These are phyloP conservation scores for Rhizopogon vesiculosus DNA, from an alignment of 768 basidiomycete species.

Conservation along the genomic window DNA sequence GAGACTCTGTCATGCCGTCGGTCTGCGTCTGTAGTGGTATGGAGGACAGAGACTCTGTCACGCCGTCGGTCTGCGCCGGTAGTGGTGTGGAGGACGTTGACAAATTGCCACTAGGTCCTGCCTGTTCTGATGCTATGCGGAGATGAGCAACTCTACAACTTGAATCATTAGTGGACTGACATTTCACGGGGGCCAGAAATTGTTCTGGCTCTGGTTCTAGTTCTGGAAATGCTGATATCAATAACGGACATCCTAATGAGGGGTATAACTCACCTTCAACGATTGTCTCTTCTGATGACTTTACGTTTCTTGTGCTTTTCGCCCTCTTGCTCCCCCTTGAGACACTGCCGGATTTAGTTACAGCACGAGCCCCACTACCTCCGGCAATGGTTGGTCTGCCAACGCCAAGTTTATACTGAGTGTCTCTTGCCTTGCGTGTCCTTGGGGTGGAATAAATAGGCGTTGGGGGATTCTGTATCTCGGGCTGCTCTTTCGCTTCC, in stretches of 20 bases:
- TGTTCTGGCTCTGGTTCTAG: slow-evolving; percentile 15
- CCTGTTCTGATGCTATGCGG: background rate
- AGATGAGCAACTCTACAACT: background rate
- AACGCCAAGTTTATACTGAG: slow-evolving; percentile 65
- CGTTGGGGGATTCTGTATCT: slow-evolving; percentile 9
- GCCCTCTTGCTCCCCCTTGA: slow-evolving; percentile 41
- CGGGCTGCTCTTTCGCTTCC: slow-evolving; percentile 16
- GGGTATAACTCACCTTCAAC: slow-evolving; percentile 36
- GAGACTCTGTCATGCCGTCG: background rate
- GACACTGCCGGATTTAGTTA: slow-evolving; percentile 56
- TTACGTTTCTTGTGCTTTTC: slow-evolving; percentile 45
- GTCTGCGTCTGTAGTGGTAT: background rate
- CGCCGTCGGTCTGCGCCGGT: background rate
- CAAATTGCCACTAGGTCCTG: background rate
- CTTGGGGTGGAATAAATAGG: slow-evolving; percentile 33
- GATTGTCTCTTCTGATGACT: slow-evolving; percentile 53
- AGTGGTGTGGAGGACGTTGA: background rate
- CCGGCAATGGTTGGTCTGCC: slow-evolving; percentile 65
- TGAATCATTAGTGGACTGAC: background rate
- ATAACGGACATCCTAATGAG: background rate
- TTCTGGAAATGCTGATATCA: slow-evolving; percentile 18
- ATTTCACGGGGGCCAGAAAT: too few relatives aligned
- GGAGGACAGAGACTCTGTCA: background rate
- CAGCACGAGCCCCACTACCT: slow-evolving; percentile 58
- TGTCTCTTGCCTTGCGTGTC: slow-evolving; percentile 67